phyloP scores from a whole-genome alignment of 768 basidiomycete species.

The Kwoniella europaea region DNA sequence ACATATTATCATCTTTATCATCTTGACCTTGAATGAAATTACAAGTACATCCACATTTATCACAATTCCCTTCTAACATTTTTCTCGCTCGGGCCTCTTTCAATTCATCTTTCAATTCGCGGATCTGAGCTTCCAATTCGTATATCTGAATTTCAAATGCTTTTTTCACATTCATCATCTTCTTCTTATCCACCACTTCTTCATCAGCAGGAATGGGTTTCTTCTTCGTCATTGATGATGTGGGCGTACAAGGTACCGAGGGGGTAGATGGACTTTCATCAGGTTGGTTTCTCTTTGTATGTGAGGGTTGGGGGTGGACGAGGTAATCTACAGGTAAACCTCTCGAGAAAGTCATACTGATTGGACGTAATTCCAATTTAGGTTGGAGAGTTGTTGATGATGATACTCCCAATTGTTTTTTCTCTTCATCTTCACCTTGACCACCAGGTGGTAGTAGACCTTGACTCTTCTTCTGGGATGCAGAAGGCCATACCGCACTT shows the following conservation, averaged over 20 bases:
- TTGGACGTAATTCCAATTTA: conserved; percentile 42
- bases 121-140: conserved; percentile 40
- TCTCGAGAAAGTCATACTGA: conserved; percentile 42
- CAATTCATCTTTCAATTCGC: conserved; percentile 29
- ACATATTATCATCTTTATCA: conserved; percentile 10
- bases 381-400: conserved; percentile 14
- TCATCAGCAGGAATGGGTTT: neutral
- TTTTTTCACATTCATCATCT: conserved; percentile 28
- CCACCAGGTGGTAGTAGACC: neutral
- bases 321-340: conserved; percentile 43
- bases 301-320: neutral
- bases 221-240: neutral
- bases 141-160: conserved; percentile 31
- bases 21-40: conserved; percentile 1
- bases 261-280: neutral
- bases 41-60: conserved; percentile 34
- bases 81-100: conserved; percentile 15
- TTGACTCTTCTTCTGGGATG: neutral
- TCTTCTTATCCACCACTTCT: neutral
- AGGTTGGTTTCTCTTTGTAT: too few species aligned
- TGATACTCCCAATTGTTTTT: neutral
- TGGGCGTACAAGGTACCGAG: neutral
- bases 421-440: neutral
- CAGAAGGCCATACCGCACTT: conserved; percentile 14
- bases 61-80: conserved; percentile 6